A percentile compares a stretch with the other conserved stretches of the same genome.
These are phyloP conservation scores for Chalciporus sp. DNA, from an alignment of 1,284 basidiomycete genomes.

Conservation along the genomic window DNA sequence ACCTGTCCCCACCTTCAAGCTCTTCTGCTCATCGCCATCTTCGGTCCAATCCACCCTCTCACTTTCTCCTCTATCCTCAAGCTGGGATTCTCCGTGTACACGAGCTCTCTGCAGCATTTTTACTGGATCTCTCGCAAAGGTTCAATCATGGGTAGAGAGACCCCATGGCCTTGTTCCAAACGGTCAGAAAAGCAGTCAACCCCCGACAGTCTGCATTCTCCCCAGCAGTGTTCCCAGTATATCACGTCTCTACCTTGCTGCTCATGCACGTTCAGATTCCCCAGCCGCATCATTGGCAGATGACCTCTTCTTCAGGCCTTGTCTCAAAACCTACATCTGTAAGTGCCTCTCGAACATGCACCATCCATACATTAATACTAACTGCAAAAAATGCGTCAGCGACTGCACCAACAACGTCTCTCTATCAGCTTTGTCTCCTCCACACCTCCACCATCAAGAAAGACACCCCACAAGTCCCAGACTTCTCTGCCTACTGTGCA, in stretches of 20 bases:
- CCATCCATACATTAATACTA: constrained; percentile 10
- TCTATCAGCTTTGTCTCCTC: constrained; percentile 69
- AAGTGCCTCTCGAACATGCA: constrained; percentile 34
- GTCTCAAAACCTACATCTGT: constrained; percentile 75
- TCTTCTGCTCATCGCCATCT: constrained; percentile 15
- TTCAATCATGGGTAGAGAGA: constrained; percentile 15
- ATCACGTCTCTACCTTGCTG: constrained; percentile 70
- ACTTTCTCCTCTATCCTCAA: constrained; percentile 42
- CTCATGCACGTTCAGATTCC: constrained; percentile 66
- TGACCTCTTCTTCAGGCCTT: constrained; percentile 53
- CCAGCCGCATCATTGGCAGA: constrained; percentile 65
- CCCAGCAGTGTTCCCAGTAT: constrained; percentile 76
- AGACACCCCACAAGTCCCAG: constrained; percentile 81
- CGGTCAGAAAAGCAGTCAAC: constrained; percentile 80
- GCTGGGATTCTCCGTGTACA: constrained; percentile 24
- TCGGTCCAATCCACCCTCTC: constrained; percentile 19
- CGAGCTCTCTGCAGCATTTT: constrained; percentile 12
- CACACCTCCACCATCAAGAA: constrained; percentile 69
- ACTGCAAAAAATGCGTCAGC: constrained; percentile 9
- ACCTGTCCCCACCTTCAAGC: too few species aligned
- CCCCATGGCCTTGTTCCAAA: constrained; percentile 67
- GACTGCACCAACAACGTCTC: constrained; percentile 51
- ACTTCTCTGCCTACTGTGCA: constrained; percentile 85
- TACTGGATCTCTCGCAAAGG: constrained; percentile 23
- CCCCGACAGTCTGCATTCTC: constrained; percentile 81